Evolutionary conservation across 768 basidiomycete species (phyloP), one percentile per base, ranked within the genome.

Genomic region (Boletus subcaerulescens): DNA sequence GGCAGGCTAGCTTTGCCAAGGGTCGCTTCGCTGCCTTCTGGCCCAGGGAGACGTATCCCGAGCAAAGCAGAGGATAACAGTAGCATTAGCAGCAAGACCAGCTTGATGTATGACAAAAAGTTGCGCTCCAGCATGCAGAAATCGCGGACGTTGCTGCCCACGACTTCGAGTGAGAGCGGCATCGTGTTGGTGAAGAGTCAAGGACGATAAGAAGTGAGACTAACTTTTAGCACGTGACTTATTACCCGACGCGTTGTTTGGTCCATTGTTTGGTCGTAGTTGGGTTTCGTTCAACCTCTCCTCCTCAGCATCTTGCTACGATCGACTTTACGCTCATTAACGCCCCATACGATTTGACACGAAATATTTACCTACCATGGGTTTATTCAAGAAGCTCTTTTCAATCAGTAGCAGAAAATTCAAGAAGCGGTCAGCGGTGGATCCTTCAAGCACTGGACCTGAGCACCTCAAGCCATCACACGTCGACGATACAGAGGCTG

Each of bases 41-140:
- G 71, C 14, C 73, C 73, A 5, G 83, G 81, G 7, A 91, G 76
- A 13, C 85, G 84, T 20, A 79, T 77, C 26, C 76, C 77, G 10
- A 90, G 77, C 14, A 91, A 71, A 48, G 86, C 71, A 10, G 87
- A 87, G 29, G 84, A 80, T 3, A 83, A 82, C 4, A 89, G 69
- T 1, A 90, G 73, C 9, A 80, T 79, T 29, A 91, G 74, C 22
- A 91, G 71, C 11, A 88, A 72, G 6, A 81, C 84, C 26, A 90
- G 77, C 61, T 83, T 87, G 51, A 87, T 56, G 64, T 91, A 84
- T 0, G 87, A 79, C 32, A 91, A 74, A 47, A 88, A 73, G 60
- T 91, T 90, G 48, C 89, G 78, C 68, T 90, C 89, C 14, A 91
- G 77, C 87, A 90, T 88, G 69, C 81, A 85, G 57, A 82, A 88